A percentile compares a stretch with the other conserved stretches of the same genome.
Conservation (phyloP, 306 rosid species). For the Lathyrus oleraceus region DNA sequence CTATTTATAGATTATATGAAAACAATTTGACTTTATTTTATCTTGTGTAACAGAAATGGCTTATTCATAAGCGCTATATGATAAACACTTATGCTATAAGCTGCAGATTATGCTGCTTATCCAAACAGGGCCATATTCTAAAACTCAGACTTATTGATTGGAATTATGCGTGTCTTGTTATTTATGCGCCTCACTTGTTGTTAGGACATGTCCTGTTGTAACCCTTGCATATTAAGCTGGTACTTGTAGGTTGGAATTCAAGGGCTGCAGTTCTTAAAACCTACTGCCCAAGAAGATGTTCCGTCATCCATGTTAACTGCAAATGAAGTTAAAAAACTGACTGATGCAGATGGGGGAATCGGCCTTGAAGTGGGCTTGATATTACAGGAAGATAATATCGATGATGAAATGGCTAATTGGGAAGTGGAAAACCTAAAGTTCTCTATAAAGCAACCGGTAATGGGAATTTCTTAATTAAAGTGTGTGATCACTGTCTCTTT, state of each 20-base stretch:
- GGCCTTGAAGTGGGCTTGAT: conserved; percentile 61
- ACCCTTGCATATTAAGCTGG: conserved; percentile 21
- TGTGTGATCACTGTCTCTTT: conserved; percentile 18
- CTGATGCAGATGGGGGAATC: conserved; percentile 58
- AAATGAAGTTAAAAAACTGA: conserved; percentile 57
- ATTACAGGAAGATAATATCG: conserved; percentile 50
- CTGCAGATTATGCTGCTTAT: too few species aligned
- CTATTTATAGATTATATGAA: too few species aligned
- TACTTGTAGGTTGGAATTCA: conserved; percentile 70
- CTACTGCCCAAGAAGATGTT: conserved; percentile 49
- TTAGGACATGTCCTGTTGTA: conserved; percentile 8
- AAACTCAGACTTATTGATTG: neutral
- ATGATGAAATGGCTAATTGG: conserved; percentile 67
- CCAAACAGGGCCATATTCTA: neutral
- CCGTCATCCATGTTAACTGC: conserved; percentile 34
- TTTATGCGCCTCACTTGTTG: conserved; percentile 12
- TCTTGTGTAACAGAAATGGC: too few species aligned
- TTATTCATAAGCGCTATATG: too few species aligned
- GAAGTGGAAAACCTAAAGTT: conserved; percentile 75
- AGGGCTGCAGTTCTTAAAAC: conserved; percentile 78
- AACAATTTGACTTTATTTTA: too few species aligned
- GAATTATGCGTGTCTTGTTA: conserved; percentile 3
- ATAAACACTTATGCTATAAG: too few species aligned
- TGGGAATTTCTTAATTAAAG: conserved; percentile 26
- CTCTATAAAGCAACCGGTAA: conserved; percentile 77